These are phyloP conservation scores for Hypoxylon sp. DNA, from an alignment of 2,329 filamentous ascomycete species.

Conservation along the genomic window DNA sequence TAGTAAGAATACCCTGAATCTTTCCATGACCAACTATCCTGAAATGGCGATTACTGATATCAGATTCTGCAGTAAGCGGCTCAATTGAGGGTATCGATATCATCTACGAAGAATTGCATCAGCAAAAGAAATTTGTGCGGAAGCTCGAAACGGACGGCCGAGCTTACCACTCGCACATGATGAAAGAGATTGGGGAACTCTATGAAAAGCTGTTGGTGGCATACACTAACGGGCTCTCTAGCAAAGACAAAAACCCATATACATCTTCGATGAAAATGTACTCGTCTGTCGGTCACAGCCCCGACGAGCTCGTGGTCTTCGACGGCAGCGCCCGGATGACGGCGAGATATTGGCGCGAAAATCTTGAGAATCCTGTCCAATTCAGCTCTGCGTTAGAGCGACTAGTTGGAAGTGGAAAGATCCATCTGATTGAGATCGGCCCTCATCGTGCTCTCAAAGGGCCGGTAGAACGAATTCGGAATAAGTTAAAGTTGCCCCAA, in stretches of 20 bases:
- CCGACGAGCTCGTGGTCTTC: background rate
- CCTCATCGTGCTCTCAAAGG: conserved; percentile 3
- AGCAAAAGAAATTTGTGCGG: conserved; percentile 5
- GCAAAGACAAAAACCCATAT: background rate
- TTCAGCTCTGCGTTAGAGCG: background rate
- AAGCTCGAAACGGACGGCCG: conserved; percentile 14
- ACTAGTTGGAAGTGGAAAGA: background rate
- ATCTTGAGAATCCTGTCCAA: conserved; percentile 12
- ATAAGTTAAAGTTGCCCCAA: background rate
- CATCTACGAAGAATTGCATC: background rate
- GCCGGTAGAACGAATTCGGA: background rate
- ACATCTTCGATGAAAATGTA: conserved; percentile 23
- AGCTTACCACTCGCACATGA: conserved; percentile 40
- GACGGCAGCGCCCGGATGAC: background rate
- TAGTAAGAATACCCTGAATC: too few relatives aligned
- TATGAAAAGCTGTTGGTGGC: conserved; percentile 38
- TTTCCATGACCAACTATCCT: too few relatives aligned
- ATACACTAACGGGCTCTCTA: background rate
- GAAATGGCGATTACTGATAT: background rate
- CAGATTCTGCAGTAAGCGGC: conserved; percentile 26
- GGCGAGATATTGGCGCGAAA: conserved; percentile 34
- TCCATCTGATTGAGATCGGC: conserved; percentile 6
- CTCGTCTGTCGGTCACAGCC: conserved; percentile 32
- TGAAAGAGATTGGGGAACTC: conserved; percentile 33
- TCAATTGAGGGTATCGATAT: background rate